Base-by-base conservation (phyloP, 2,329 filamentous ascomycete species). In the Chaetomiaceae sp. region DNA sequence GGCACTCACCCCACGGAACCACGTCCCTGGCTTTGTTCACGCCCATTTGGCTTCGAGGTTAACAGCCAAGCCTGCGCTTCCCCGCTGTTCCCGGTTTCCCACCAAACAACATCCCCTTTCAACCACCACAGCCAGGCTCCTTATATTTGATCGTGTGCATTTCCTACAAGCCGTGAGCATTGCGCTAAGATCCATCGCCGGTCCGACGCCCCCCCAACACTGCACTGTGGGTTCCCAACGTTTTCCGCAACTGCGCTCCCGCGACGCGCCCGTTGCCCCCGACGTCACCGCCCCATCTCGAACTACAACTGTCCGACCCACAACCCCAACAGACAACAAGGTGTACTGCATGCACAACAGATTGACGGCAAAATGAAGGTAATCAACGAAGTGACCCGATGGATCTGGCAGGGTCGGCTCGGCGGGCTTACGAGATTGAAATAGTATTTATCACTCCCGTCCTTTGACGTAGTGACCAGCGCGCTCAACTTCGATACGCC, bases 401-500 rank as follows among this genome's bases (percentile, higher is more conserved):
- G 3, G 13, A 8, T 3, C 16, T n/a, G n/a, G n/a, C n/a, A n/a
- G n/a, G 8, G 16, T 36, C 13, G 9, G 21, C 3, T 21, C 20
- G 18, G 30, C 41, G 49, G 41, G 48, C 50, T 59, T 36, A 61
- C 47, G 7, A 43, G 16, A 48, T 13, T n/a, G 3, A 2, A n/a
- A 47, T 33, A 99, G 92, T 99, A 95, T 72, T 79, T 99, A 65
- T 90, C 92, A 56, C 81, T 96, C 58, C 86, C 85, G 71, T 88
- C 95, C 62, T 91, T 97, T 67, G 91, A 97, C 71, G 84, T 87
- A 70, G 88, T 97, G 61, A 92, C 90, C 56, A 87, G 87, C 73
- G 89, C 92, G 58, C 84, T 99, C 67, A 97, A 96, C 69, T 97
- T 97, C 76, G 89, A 94, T 65, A 96, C 92, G 1, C 84, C 88